Conservation (phyloP, 2,329 filamentous ascomycete genomes). For the Diplodia sapinea region DNA sequence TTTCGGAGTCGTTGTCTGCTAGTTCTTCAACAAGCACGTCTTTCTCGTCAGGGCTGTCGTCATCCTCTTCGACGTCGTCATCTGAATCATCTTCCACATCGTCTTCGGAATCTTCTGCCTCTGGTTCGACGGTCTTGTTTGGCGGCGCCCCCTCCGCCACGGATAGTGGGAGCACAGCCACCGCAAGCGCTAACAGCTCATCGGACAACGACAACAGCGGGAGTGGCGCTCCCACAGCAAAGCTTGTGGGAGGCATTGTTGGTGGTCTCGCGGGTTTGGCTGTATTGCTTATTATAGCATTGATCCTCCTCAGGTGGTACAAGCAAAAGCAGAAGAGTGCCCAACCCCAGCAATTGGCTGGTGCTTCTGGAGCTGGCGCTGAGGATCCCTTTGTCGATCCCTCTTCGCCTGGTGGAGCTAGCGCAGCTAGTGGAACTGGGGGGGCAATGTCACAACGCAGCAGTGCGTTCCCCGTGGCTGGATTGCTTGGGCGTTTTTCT, state of each 20-base stretch:
- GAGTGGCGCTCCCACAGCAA: conserved; percentile 53
- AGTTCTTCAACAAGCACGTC: conserved; percentile 14
- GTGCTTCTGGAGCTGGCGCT: conserved; percentile 21
- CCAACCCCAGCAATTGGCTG: conserved; percentile 31
- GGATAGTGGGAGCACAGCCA: conserved; percentile 28
- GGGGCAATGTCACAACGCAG: conserved; percentile 51
- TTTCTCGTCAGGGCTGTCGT: conserved; percentile 1
- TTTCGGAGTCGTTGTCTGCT: background rate
- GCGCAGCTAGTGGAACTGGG: background rate
- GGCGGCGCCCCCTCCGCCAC: conserved; percentile 34
- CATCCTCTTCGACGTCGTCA: conserved; percentile 26
- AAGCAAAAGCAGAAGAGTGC: conserved; percentile 43
- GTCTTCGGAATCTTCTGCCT: conserved; percentile 31
- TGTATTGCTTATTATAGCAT: conserved; percentile 56
- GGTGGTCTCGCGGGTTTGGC: conserved; percentile 65
- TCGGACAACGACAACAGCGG: conserved; percentile 32
- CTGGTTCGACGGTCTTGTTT: conserved; percentile 33
- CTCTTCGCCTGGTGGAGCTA: conserved; percentile 30
- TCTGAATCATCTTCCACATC: conserved; percentile 28
- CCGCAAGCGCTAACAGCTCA: conserved; percentile 25
- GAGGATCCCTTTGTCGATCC: conserved; percentile 31
- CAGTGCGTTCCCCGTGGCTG: conserved; percentile 48
- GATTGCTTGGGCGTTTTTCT: conserved; percentile 47
- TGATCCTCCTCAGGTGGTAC: conserved; percentile 61
- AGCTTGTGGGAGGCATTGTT: conserved; percentile 67